Percentiles rank a stretch among this genome's conserved stretches.
These are phyloP conservation scores for Teratosphaeria epicoccoides DNA, from an alignment of 2,329 filamentous ascomycete species.

Conservation along the genomic window DNA sequence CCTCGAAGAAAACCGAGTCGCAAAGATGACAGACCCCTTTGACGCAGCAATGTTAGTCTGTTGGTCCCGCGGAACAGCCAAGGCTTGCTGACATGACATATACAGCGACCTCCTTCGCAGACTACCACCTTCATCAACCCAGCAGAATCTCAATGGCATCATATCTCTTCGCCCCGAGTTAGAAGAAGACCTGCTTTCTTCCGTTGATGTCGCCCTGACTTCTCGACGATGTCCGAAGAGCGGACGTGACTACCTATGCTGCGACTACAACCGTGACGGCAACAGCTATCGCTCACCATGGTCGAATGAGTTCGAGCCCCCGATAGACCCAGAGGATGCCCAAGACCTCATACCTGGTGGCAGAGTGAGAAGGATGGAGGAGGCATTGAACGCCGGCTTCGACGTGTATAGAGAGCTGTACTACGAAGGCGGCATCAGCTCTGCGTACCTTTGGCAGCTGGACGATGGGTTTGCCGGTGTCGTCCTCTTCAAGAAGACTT, in stretches of 20 bases:
- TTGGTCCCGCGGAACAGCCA: neutral
- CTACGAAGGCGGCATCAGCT: slow-evolving; percentile 91
- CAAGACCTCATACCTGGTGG: slow-evolving; percentile 85
- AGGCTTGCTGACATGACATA: slow-evolving; percentile 13
- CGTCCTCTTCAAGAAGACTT: slow-evolving; percentile 88
- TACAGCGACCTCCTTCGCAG: slow-evolving; percentile 91
- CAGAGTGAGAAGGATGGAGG: slow-evolving; percentile 82
- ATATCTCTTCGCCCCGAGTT: slow-evolving; percentile 82
- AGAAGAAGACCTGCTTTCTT: slow-evolving; percentile 94
- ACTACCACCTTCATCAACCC: slow-evolving; percentile 86
- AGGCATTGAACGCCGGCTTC: slow-evolving; percentile 89
- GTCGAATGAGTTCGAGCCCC: slow-evolving; percentile 96
- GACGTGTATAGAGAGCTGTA: slow-evolving; percentile 95
- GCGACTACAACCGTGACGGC: slow-evolving; percentile 98
- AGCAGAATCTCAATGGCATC: slow-evolving; percentile 77
- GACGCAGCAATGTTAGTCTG: slow-evolving; percentile 62
- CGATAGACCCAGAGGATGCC: slow-evolving; percentile 58
- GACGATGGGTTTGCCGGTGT: slow-evolving; percentile 97
- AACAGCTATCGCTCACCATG: slow-evolving; percentile 97
- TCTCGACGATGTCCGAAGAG: slow-evolving; percentile 77
- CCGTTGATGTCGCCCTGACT: slow-evolving; percentile 88
- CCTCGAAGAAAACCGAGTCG: neutral
- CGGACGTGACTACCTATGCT: slow-evolving; percentile 90
- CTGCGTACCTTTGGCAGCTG: slow-evolving; percentile 96
- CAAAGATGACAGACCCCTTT: slow-evolving; percentile 48